A percentile compares a stretch with the other conserved stretches of the same genome.
phyloP scores from a whole-genome alignment of 768 basidiomycete species.

The Saitozyma podzolica region DNA sequence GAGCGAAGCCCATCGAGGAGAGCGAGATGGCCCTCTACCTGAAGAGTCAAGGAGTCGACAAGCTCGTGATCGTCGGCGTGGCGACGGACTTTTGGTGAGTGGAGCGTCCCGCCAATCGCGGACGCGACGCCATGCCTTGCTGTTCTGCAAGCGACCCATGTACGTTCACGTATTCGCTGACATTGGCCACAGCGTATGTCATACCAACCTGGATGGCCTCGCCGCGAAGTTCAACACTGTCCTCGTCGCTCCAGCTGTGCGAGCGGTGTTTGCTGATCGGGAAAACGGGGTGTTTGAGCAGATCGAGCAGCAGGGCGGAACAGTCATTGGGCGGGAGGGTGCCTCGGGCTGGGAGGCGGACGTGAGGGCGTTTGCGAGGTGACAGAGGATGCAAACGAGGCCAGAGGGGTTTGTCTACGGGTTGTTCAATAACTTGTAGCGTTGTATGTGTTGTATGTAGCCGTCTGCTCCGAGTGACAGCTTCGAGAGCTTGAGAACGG shows the following conservation, averaged over 20 bases:
- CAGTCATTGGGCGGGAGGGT: slow-evolving; percentile 12
- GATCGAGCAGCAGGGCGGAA: slow-evolving; percentile 15
- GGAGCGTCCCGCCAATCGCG: slow-evolving; percentile 42
- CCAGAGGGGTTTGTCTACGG: no score
- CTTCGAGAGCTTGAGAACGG: no score
- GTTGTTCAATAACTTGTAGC: no score
- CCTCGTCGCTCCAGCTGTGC: slow-evolving; percentile 23
- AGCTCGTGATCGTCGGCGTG: slow-evolving; percentile 64
- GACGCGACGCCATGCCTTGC: no score
- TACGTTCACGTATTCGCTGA: background rate
- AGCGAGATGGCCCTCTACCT: slow-evolving; percentile 46
- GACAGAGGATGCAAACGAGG: no score
- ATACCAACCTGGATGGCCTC: slow-evolving; percentile 21
- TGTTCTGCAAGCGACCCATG: no score
- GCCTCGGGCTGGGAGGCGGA: no score
- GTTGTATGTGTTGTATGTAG: no score
- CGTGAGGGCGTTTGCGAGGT: no score
- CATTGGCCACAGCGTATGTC: slow-evolving; percentile 12
- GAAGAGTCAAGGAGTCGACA: slow-evolving; percentile 56
- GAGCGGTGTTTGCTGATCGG: slow-evolving; percentile 15
- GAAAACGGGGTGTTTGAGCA: slow-evolving; percentile 10
- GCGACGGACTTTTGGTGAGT: slow-evolving; percentile 77
- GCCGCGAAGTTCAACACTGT: slow-evolving; percentile 26
- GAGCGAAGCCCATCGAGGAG: slow-evolving; percentile 57
- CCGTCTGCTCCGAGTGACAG: no score